Conservation (phyloP, 768 basidiomycete species). For the Lentinula edodes region DNA sequence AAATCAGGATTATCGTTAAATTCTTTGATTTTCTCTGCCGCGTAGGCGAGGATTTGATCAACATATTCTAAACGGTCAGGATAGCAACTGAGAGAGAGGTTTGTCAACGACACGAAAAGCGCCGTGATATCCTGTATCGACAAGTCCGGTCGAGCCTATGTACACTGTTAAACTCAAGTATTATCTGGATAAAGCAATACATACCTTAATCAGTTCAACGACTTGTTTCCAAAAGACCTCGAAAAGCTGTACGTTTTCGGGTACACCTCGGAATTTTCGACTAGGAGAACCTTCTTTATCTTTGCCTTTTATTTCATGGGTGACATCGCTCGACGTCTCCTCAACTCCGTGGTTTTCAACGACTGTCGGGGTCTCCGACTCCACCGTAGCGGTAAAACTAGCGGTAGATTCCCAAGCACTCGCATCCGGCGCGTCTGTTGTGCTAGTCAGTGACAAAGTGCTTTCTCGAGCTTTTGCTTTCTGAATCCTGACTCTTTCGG, state of each 20-base stretch:
- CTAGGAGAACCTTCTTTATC: slow-evolving; percentile 52
- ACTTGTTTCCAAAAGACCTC: slow-evolving; percentile 99
- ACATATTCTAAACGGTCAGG: slow-evolving; percentile 97
- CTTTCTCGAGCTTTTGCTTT: slow-evolving; percentile 60
- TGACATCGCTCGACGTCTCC: slow-evolving; percentile 15
- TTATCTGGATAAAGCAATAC: slow-evolving; percentile 11
- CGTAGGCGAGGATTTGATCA: slow-evolving; percentile 90
- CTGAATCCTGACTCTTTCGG: slow-evolving; percentile 77
- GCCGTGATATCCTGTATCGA: slow-evolving; percentile 98
- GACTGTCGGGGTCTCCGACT: slow-evolving; percentile 6
- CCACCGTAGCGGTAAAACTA: slow-evolving; percentile 24
- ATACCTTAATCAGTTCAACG: slow-evolving; percentile 92
- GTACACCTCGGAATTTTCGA: slow-evolving; percentile 91
- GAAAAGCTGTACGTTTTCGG: slow-evolving; percentile 91
- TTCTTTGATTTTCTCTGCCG: slow-evolving; percentile 80
- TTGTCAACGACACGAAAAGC: slow-evolving; percentile 89
- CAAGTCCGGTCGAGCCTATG: slow-evolving; percentile 90
- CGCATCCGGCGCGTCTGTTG: slow-evolving; percentile 31
- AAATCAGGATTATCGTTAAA: slow-evolving; percentile 85
- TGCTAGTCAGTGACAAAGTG: slow-evolving; percentile 25
- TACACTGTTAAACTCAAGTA: slow-evolving; percentile 5
- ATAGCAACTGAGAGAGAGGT: slow-evolving; percentile 94
- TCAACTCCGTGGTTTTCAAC: background rate
- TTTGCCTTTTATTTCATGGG: slow-evolving; percentile 44
- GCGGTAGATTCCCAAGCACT: slow-evolving; percentile 41